Base-by-base conservation (phyloP, 2,329 filamentous ascomycete genomes). In the Aspergillus phoenicis region DNA sequence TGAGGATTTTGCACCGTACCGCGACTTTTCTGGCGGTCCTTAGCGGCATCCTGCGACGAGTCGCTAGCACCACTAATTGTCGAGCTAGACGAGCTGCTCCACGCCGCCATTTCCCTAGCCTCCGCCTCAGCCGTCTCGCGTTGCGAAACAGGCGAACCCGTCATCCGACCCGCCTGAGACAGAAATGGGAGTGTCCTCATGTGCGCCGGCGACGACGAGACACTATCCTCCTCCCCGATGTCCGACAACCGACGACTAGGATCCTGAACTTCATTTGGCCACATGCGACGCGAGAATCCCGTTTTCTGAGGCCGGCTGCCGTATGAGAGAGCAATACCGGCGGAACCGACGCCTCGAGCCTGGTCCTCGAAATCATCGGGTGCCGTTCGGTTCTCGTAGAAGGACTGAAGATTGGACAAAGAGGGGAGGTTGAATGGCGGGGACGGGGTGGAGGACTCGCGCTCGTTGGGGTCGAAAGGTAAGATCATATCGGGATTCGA, bases 401-500 rank as follows among this genome's bases (percentile, higher is more conserved):
- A 75, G 52, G 65, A 74, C 68, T 73, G 72, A 53, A 70, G 75
- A 75, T 66, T 79, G 22, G 80, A 80, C 38, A 82, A 73, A 39
- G 78, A 78, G 60, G 60, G 83, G 79, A 71, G 78, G 77, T 70
- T 81, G 71, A 74, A 85, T 78, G 72, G 83, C 79, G 73, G 83
- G 81, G 71, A 84, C 77, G 74, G 81, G 74, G 75, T 81, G 66
- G 74, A 84, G 73, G 74, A 73, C 67, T 76, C 71, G 67, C 75
- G 76, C 62, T 76, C 75, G 64, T 83, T 83, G 66, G 87, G 85
- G 71, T 89, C 87, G 73, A 90, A 88, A 62, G 93, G 93, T 56
- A 97, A 81, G 70, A 97, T 96, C 91, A 97, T 93, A 75, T 96
- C 93, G 56, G 93, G 92, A 76, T 97, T 96, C 59, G 92, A 96